Evolutionary conservation across 2,329 filamentous ascomycete genomes (phyloP).

Genomic region (Colletotrichum karsti): DNA sequence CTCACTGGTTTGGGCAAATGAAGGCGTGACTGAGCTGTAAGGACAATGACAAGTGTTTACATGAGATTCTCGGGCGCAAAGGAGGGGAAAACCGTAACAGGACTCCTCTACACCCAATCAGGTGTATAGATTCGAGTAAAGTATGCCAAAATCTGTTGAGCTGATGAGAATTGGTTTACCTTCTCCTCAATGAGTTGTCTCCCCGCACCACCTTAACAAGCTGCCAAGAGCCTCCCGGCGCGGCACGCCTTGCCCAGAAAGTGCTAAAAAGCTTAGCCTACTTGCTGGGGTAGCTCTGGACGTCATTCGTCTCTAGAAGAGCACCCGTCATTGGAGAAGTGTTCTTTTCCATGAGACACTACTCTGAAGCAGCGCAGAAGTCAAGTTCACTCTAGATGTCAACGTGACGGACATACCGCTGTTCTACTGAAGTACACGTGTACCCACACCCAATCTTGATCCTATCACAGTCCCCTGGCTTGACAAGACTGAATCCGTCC

Average conservation of each 20-base stretch:
- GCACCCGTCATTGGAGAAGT: not conserved
- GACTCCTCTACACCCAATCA: not conserved
- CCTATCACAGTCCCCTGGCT: not conserved
- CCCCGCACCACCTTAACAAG: not conserved
- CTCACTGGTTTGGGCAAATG: not conserved
- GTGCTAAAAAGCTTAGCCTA: constrained; percentile 4
- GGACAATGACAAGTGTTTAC: too few relatives aligned
- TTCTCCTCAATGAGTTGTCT: not conserved
- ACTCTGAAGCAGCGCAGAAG: not conserved
- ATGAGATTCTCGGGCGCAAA: not conserved
- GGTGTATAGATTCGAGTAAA: too few relatives aligned
- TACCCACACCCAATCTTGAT: not conserved
- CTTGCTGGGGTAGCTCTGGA: not conserved
- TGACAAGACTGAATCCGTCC: not conserved
- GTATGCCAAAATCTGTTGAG: too few relatives aligned
- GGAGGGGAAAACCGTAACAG: not conserved
- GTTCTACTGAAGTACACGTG: constrained; percentile 2
- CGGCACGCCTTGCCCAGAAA: constrained; percentile 1
- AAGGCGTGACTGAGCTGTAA: not conserved
- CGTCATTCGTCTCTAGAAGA: not conserved
- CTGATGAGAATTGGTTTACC: too few relatives aligned
- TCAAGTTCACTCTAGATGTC: not conserved
- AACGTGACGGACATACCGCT: not conserved
- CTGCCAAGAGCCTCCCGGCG: not conserved
- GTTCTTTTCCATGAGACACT: not conserved